Conservation (phyloP, 768 basidiomycete species). For the Pulveroboletus sp. region DNA sequence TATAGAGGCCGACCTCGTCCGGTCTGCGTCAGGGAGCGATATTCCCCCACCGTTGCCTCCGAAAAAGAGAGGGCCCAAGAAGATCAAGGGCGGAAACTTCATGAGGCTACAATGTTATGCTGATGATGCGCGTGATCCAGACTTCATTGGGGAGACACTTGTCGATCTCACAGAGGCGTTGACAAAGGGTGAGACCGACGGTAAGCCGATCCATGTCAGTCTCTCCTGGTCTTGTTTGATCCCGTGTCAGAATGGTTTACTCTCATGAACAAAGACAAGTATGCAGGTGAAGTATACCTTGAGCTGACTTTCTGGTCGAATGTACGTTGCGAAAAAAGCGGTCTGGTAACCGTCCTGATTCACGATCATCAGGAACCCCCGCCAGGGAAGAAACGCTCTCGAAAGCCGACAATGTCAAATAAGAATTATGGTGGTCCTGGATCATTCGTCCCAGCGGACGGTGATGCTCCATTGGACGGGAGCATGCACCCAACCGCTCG, state of each 20-base stretch:
- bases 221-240: constrained; percentile 11
- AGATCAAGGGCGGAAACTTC: constrained; percentile 64
- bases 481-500: constrained; percentile 8
- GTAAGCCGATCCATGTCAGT: constrained; percentile 42
- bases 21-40: constrained; percentile 36
- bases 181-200: constrained; percentile 95
- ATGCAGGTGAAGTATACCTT: constrained; percentile 92
- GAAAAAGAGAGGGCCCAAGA: constrained; percentile 47
- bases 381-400: constrained; percentile 61
- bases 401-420: constrained; percentile 46
- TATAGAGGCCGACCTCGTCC: constrained; percentile 46
- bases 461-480: constrained; percentile 23
- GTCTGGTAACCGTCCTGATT: constrained; percentile 3
- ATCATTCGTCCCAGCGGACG: constrained; percentile 57
- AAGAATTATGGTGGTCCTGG: constrained; percentile 78
- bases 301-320: constrained; percentile 98
- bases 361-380: constrained; percentile 56
- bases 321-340: constrained; percentile 40
- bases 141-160: constrained; percentile 86
- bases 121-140: constrained; percentile 92
- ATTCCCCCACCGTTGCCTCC: constrained; percentile 69
- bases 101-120: constrained; percentile 89
- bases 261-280: constrained; percentile 84
- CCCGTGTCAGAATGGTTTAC: constrained; percentile 82
- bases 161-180: constrained; percentile 88